Base-by-base conservation (phyloP, 306 rosid species). In the Quercus cerris region DNA sequence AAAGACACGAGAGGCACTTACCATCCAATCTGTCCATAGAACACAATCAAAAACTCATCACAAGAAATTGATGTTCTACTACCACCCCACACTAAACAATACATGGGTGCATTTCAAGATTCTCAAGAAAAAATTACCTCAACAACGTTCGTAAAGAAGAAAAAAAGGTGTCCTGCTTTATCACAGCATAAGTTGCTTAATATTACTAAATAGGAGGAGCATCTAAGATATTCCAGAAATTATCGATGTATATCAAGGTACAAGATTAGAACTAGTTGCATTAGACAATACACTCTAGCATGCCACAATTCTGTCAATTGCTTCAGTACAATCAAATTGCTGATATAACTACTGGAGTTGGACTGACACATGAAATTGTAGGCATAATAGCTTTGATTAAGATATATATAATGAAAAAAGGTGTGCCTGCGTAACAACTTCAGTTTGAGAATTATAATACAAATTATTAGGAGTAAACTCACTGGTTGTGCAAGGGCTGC, bases 401-500 rank as follows among this genome's bases (percentile, higher is more conserved):
- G 33, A 6, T 31, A 66, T 28, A 38, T 41, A 5, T 35, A 7
- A 8, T 0, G 12, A 41, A 41, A 41, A 41, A 41, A 41, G 11
- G 54, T 49, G 54, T 49, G 17, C 54, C 54, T 49, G 54, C 17
- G 12, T 49, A 12, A 49, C 54, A 49, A 49, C 54, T 49, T 49
- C 17, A 0, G 15, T 55, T 15, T 4, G 20, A 11, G 18, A 62
- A 54, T 3, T 11, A 49, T 49, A 35, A 52, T 31, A 54, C 56
- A 56, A 14, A 56, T 13, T 9, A 35, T 56, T 55, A 30, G 54
- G 22, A 51, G 77, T 49, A 67, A 74, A 73, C 97, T 89, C 84
- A 95, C 97, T 6, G 91, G 85, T 2, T 93, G 90, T 70, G 92
- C 92, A 79, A 91, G 86, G 79, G 94, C 94, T 54, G 97, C 99